Conservation (phyloP, 2,329 filamentous ascomycete genomes). For the Penicillium griseofulvum region DNA sequence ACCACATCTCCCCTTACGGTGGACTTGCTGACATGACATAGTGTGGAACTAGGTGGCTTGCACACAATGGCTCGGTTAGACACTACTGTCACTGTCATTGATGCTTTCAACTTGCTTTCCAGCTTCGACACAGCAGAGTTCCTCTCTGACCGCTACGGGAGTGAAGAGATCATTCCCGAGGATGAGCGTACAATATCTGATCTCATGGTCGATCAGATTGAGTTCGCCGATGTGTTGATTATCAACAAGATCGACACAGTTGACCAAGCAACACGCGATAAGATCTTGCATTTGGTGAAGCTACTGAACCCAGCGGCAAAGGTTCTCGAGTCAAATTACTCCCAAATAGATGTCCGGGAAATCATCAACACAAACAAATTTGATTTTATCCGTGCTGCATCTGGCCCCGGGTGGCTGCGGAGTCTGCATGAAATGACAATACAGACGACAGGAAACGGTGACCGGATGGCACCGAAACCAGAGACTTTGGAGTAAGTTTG, state of each 20-base stretch:
- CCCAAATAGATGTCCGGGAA: constrained; percentile 59
- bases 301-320: constrained; percentile 67
- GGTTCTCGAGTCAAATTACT: constrained; percentile 59
- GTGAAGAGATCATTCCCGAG: constrained; percentile 61
- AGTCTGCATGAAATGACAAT: constrained; percentile 67
- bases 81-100: constrained; percentile 70
- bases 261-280: constrained; percentile 43
- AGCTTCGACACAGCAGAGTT: constrained; percentile 71
- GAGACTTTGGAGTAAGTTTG: constrained; percentile 63
- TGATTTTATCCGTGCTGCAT: constrained; percentile 61
- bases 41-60: constrained; percentile 59
- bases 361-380: constrained; percentile 67
- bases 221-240: constrained; percentile 72
- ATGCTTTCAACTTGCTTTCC: constrained; percentile 69
- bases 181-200: constrained; percentile 73
- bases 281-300: constrained; percentile 55
- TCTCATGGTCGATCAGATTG: constrained; percentile 73
- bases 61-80: constrained; percentile 66
- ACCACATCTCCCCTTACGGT: constrained; percentile 5
- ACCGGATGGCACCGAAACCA: constrained; percentile 62
- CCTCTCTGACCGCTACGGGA: constrained; percentile 59
- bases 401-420: constrained; percentile 67
- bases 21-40: constrained; percentile 17
- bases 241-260: constrained; percentile 70
- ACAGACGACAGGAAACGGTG: constrained; percentile 54